Percentiles rank a stretch among this genome's conserved stretches.
These are phyloP conservation scores for Calonectria pseudoturangicola DNA, from an alignment of 2,329 filamentous ascomycete species.

Conservation along the genomic window DNA sequence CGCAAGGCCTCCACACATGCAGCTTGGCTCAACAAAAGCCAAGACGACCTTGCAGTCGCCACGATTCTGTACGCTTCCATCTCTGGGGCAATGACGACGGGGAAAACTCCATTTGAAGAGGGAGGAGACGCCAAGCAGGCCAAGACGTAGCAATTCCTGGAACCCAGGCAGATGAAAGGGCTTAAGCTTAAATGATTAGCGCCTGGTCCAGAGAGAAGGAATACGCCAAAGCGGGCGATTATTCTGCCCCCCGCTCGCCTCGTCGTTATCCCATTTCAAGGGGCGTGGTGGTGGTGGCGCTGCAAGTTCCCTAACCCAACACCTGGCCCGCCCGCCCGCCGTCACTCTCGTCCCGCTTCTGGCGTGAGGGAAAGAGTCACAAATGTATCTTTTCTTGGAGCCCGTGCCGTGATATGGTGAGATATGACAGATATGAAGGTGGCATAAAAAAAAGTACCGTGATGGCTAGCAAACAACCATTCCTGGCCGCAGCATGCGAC, in stretches of 20 bases:
- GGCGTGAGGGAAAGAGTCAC: background rate
- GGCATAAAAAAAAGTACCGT: background rate
- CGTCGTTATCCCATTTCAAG: background rate
- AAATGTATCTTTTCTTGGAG: background rate
- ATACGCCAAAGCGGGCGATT: constrained; percentile 3
- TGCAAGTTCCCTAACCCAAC: constrained; percentile 17
- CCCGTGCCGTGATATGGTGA: constrained; percentile 1
- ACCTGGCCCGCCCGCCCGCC: background rate
- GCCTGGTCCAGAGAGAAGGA: constrained; percentile 11
- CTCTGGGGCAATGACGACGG: background rate
- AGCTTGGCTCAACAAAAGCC: constrained; percentile 21
- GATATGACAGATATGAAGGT: background rate
- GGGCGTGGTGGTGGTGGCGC: background rate
- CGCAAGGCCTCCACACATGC: constrained; percentile 23
- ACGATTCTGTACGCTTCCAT: constrained; percentile 30
- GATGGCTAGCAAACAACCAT: background rate
- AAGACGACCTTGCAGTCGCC: constrained; percentile 12
- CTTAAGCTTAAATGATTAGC: constrained; percentile 38
- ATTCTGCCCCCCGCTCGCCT: background rate
- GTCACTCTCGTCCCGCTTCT: constrained; percentile 14
- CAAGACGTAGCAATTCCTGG: constrained; percentile 1
- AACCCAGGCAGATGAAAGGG: constrained; percentile 10
- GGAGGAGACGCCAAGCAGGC: constrained; percentile 26
- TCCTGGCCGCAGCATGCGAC: no score
- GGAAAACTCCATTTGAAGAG: constrained; percentile 4